Percentiles rank a stretch among this genome's conserved stretches.
phyloP scores from a whole-genome alignment of 2,329 filamentous ascomycete species.

The Talaromyces rugulosus region DNA sequence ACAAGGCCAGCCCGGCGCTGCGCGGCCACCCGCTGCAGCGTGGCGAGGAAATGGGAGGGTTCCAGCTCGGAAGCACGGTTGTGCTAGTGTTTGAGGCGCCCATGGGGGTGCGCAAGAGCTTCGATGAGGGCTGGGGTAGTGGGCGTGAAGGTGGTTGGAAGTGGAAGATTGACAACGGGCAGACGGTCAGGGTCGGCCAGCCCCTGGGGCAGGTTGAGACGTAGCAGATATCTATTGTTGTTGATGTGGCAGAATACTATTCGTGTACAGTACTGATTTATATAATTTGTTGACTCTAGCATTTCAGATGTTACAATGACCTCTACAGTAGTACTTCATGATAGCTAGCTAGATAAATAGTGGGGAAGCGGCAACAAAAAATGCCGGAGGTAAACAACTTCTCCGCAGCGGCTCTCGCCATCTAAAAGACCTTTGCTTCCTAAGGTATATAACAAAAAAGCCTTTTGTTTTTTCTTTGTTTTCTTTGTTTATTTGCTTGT shows the following conservation, averaged over 20 bases:
- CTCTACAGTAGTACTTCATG: no score
- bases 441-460: neutral
- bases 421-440: neutral
- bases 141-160: conserved; percentile 66
- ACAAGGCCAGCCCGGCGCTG: conserved; percentile 69
- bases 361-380: conserved; percentile 2
- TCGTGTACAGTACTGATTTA: neutral
- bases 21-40: conserved; percentile 77
- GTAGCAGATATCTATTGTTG: neutral
- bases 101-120: conserved; percentile 52
- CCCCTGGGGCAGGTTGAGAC: conserved; percentile 68
- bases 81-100: conserved; percentile 97
- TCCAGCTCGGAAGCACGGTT: conserved; percentile 90
- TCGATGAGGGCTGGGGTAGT: conserved; percentile 59
- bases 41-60: conserved; percentile 97
- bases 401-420: conserved; percentile 6
- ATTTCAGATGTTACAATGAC: no score
- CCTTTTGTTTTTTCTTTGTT: neutral
- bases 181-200: conserved; percentile 84
- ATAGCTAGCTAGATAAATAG: neutral
- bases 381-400: conserved; percentile 10
- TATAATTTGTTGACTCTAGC: neutral
- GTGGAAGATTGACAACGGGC: conserved; percentile 84
- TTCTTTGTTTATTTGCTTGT: neutral
- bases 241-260: neutral